Evolutionary conservation across 305 asterid species (phyloP).

Genomic region (Vinca major): DNA sequence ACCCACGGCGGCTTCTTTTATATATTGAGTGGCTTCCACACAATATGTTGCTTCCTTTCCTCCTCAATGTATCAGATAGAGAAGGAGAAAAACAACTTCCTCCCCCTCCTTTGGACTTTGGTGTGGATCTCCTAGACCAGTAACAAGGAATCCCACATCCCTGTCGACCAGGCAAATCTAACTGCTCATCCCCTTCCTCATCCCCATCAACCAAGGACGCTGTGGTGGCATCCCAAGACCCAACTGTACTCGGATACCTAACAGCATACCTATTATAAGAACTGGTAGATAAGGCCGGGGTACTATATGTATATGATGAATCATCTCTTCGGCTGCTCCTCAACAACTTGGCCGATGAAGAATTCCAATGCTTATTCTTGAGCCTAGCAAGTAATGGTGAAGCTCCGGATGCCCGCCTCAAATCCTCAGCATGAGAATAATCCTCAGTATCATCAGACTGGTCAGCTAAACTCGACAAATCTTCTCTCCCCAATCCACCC

Average conservation of each 20-base stretch:
- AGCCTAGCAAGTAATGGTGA: constrained; percentile 65
- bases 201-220: constrained; percentile 67
- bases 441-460: constrained; percentile 72
- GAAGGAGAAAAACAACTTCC: constrained; percentile 75
- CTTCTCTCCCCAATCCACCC: constrained; percentile 42
- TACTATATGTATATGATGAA: constrained; percentile 53
- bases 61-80: constrained; percentile 70
- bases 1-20: constrained; percentile 40
- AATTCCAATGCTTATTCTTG: constrained; percentile 43
- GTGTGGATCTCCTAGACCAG: constrained; percentile 84
- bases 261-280: constrained; percentile 32
- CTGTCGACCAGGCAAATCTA: constrained; percentile 60
- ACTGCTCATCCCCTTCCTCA: constrained; percentile 63
- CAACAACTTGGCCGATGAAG: constrained; percentile 39
- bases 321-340: constrained; percentile 48
- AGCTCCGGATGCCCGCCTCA: constrained; percentile 43
- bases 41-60: constrained; percentile 64
- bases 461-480: constrained; percentile 46
- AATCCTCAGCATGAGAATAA: constrained; percentile 51
- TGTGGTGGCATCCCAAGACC: constrained; percentile 75
- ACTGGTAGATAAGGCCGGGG: constrained; percentile 65
- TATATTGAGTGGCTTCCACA: constrained; percentile 50
- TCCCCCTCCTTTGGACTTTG: constrained; percentile 54
- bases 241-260: constrained; percentile 53
- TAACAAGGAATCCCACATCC: constrained; percentile 94